Base-by-base conservation (phyloP, 2,329 filamentous ascomycete species). In the Colletotrichum costaricense region DNA sequence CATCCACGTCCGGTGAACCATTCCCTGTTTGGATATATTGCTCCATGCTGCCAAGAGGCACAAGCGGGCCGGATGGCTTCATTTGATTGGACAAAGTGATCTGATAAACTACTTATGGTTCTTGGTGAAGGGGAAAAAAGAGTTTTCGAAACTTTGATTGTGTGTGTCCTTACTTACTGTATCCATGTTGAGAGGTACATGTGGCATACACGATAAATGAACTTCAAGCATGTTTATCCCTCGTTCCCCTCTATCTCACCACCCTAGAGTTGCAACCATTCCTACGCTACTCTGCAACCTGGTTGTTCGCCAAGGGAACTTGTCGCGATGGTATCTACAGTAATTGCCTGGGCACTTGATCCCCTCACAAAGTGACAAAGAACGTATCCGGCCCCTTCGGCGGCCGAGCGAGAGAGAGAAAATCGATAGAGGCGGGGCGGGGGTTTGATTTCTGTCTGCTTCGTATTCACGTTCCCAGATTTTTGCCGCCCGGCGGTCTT, bases 41-140 rank as follows among this genome's bases (percentile, higher is more conserved):
- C 42, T 58, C 56, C 63, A 42, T 62, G 69, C 57, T n/a, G 69
- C 69, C 69, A 72, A 72, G 69, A 57, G 26, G 5, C 57, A 22
- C 16, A 33, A n/a, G 69, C 46, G 63, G 69, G 22, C 26, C 69
- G 12, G 24, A 57, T 28, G 24, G 57, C 46, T 19, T 14, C n/a
- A 16, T 60, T 3, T 26, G 4, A 72, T 67, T 67, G 69, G 69
- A 24, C 63, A 2, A n/a, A 63, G 57, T 19, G 57, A 67, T 72
- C 69, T 72, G 69, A 72, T 67, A 72, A 72, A 57, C 49, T 28
- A 49, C 57, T 16, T 38, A 14, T 22, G 19, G 30, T 46, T 46
- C 42, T 46, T 46, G 42, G 42, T n/a, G 16, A 19, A n/a, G 16
- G 7, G 42, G 42, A 16, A 8, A 42, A 56, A 60, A 70, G 30